Base-by-base conservation (phyloP, 2,329 filamentous ascomycete species). In the Aspergillus udagawae region DNA sequence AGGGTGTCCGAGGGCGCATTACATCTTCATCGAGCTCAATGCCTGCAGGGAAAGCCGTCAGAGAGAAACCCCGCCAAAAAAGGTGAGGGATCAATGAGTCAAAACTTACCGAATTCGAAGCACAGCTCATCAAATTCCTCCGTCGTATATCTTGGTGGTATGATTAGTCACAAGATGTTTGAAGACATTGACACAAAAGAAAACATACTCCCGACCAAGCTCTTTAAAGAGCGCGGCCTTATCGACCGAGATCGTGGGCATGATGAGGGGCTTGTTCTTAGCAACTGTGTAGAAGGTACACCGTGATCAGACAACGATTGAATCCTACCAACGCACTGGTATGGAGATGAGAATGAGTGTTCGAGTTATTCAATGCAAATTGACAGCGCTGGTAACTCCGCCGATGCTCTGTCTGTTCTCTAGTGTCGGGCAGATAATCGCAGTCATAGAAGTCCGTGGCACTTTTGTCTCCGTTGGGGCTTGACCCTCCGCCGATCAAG, bases 191-290 rank as follows among this genome's bases (percentile, higher is more conserved):
- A 21, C 8, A 5, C 2, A 41, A 44, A 21, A 12, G 45, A 42
- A 49, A 20, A 67, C 83, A 75, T 84, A 97, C 85, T 94, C 87
- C 78, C 88, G 87, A 72, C 92, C 93, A 59, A 99, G 85, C 74
- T 90, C 92, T 79, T 95, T 87, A 83, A 90, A 97, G 73, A 99
- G 90, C 73, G 88, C 91, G 70, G 92, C 92, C 82, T 97, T 99
- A 82, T 97, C 90, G 68, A 97, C 92, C 67, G 88, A 84, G 69
- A 99, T 97, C 74, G 94, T 99, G 79, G 94, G 94, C 94, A 97
- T 97, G 60, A 75, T 85, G 76, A 73, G 67, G 65, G 64, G 61
- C 62, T 62, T 64, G 57, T 55, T 52, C 60, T 65, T 56, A 32
- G 66, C 62, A 63, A 63, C 60, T 63, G 60, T 29, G 58, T 10